Percentiles rank a stretch among this genome's conserved stretches.
These are phyloP conservation scores for Pythium insidiosum DNA, from an alignment of 352 stramenopile genomes.

Conservation along the genomic window DNA sequence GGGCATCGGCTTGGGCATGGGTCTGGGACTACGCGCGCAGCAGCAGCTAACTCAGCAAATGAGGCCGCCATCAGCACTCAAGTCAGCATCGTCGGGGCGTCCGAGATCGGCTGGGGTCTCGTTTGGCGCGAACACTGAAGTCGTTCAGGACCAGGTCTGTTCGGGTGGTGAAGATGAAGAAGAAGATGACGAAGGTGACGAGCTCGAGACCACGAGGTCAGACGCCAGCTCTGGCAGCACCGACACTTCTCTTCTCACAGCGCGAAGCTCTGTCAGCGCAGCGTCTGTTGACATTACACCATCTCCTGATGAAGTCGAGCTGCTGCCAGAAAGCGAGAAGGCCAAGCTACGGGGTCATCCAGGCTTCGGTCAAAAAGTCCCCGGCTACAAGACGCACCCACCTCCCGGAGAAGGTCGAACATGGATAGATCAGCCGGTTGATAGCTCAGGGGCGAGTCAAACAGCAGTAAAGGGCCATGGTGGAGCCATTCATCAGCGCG, in stretches of 20 bases:
- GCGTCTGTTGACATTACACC: slow-evolving; percentile 39
- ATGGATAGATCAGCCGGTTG: slow-evolving; percentile 48
- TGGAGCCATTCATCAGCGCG: slow-evolving; percentile 50
- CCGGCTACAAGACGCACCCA: slow-evolving; percentile 45
- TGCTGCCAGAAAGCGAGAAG: slow-evolving; percentile 13
- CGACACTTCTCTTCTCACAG: slow-evolving; percentile 21
- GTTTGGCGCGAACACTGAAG: slow-evolving; percentile 7
- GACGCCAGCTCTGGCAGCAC: slow-evolving; percentile 5
- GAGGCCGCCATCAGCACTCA: background rate
- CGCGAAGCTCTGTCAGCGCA: slow-evolving; percentile 26
- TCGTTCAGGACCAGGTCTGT: slow-evolving; percentile 6
- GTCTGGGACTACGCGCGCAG: slow-evolving; percentile 71
- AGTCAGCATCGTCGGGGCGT: background rate
- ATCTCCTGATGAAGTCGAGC: slow-evolving; percentile 45
- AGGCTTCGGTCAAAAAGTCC: slow-evolving; percentile 40
- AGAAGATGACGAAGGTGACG: slow-evolving; percentile 13
- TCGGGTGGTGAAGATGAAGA: slow-evolving; percentile 17
- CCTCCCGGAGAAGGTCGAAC: slow-evolving; percentile 44
- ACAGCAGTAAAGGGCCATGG: slow-evolving; percentile 54
- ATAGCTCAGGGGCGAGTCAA: slow-evolving; percentile 44
- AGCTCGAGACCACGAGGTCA: slow-evolving; percentile 15
- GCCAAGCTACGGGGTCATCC: slow-evolving; percentile 11
- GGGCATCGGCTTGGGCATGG: slow-evolving; percentile 85
- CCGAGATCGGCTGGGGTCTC: slow-evolving; percentile 10
- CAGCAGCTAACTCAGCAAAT: slow-evolving; percentile 22